A percentile compares a stretch with the other conserved stretches of the same genome.
phyloP scores from a whole-genome alignment of 164 flowering plant genomes.

The Vitis rupestris region DNA sequence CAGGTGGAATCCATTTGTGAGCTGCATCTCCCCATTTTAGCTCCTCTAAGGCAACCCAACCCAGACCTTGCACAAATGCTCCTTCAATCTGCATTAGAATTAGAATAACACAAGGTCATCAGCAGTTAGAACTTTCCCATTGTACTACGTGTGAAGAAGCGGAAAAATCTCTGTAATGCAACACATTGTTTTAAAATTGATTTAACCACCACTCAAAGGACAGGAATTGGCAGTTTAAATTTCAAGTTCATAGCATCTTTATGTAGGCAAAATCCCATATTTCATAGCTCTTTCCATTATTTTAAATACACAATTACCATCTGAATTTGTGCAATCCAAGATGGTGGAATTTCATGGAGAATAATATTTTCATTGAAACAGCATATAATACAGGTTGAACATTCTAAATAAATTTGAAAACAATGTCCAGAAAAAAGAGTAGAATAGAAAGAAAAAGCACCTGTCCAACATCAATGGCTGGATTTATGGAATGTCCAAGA shows the following conservation, averaged over 20 bases:
- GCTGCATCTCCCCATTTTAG: slow-evolving; percentile 96
- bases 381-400: neutral
- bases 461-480: slow-evolving; percentile 98
- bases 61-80: slow-evolving; percentile 93
- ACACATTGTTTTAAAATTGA: too few relatives aligned
- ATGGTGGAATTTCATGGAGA: too few relatives aligned
- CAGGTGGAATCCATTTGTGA: slow-evolving; percentile 88
- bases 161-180: too few relatives aligned
- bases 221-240: too few relatives aligned
- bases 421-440: neutral
- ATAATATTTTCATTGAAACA: neutral
- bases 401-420: neutral
- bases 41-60: slow-evolving; percentile 96
- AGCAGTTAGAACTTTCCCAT: neutral
- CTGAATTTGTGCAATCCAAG: too few relatives aligned
- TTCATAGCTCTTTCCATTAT: too few relatives aligned
- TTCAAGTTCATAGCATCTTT: too few relatives aligned
- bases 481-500: slow-evolving; percentile 91
- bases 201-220: too few relatives aligned
- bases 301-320: too few relatives aligned
- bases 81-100: slow-evolving; percentile 77
- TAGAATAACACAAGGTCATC: neutral
- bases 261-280: too few relatives aligned
- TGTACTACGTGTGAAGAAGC: too few relatives aligned
- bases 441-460: slow-evolving; percentile 28